Percentiles rank a stretch among this genome's conserved stretches.
These are phyloP conservation scores for Phallus indusiatus DNA, from an alignment of 768 basidiomycete genomes.

Conservation along the genomic window DNA sequence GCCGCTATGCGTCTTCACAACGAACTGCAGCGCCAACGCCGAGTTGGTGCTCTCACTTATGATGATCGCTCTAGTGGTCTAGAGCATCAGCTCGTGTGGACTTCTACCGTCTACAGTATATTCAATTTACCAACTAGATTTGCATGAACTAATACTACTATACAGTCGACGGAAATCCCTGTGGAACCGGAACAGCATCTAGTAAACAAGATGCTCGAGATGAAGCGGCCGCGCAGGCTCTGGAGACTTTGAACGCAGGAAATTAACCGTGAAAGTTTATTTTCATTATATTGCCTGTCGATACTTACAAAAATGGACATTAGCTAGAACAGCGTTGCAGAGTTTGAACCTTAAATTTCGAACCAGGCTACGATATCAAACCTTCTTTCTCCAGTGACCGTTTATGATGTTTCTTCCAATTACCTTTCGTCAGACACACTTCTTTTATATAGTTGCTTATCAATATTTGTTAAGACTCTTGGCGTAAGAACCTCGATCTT, in stretches of 20 bases:
- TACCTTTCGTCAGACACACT: background rate
- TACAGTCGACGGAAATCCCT: background rate
- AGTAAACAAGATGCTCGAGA: slow-evolving; percentile 5
- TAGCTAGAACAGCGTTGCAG: background rate
- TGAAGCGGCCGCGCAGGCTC: background rate
- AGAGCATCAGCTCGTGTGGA: background rate
- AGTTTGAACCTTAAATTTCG: background rate
- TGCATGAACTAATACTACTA: background rate
- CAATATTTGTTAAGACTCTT: background rate
- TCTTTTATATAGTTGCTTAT: background rate
- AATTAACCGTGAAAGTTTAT: background rate
- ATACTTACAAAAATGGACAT: background rate
- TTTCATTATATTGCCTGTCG: background rate
- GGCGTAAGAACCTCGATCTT: background rate
- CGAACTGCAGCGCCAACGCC: slow-evolving; percentile 2
- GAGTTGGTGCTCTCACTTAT: background rate
- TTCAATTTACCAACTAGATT: background rate
- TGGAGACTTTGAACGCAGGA: background rate
- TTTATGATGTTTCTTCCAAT: background rate
- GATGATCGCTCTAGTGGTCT: slow-evolving; percentile 1
- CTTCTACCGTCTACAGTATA: slow-evolving; percentile 1
- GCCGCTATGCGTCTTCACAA: slow-evolving; percentile 4
- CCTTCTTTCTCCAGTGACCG: background rate
- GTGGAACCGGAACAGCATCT: background rate
- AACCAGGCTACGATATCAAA: background rate